Evolutionary conservation across 1,139 yeast species (phyloP).

Genomic region (Magnusiomyces ingens): DNA sequence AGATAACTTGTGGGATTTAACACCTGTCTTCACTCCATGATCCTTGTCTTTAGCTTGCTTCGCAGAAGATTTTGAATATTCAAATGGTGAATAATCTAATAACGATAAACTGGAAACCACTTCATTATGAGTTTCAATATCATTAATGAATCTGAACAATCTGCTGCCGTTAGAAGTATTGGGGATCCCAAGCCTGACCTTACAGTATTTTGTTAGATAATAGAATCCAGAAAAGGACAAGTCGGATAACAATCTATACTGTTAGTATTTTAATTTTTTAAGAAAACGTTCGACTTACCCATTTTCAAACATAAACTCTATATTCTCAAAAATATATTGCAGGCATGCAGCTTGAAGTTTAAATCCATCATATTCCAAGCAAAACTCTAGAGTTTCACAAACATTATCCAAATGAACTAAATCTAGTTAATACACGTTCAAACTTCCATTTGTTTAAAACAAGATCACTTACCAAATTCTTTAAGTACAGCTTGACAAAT

Average conservation of each 20-base stretch:
- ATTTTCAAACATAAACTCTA: conserved; percentile 58
- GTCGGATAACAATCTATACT: conserved; percentile 2
- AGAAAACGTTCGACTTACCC: conserved; percentile 18
- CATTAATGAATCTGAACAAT: conserved; percentile 9
- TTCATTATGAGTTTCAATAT: conserved; percentile 12
- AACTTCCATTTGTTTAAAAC: neutral
- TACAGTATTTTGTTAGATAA: neutral
- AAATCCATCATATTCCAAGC: conserved; percentile 46
- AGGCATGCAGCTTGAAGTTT: conserved; percentile 56
- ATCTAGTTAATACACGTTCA: conserved; percentile 8
- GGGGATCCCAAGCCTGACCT: neutral
- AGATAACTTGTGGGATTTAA: neutral
- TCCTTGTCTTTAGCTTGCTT: neutral
- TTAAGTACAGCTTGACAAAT: conserved; percentile 57
- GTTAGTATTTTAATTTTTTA: conserved; percentile 1
- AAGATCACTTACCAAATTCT: conserved; percentile 38
- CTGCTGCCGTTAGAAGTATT: neutral
- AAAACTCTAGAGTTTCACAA: conserved; percentile 46
- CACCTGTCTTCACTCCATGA: neutral
- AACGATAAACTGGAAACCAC: neutral
- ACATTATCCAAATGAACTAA: conserved; percentile 53
- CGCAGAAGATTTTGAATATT: neutral
- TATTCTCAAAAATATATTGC: conserved; percentile 61
- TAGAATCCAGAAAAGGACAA: neutral
- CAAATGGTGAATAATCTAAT: neutral